phyloP scores from a whole-genome alignment of 2,329 filamentous ascomycete genomes.

The Arthrobotrys pseudoclavata region DNA sequence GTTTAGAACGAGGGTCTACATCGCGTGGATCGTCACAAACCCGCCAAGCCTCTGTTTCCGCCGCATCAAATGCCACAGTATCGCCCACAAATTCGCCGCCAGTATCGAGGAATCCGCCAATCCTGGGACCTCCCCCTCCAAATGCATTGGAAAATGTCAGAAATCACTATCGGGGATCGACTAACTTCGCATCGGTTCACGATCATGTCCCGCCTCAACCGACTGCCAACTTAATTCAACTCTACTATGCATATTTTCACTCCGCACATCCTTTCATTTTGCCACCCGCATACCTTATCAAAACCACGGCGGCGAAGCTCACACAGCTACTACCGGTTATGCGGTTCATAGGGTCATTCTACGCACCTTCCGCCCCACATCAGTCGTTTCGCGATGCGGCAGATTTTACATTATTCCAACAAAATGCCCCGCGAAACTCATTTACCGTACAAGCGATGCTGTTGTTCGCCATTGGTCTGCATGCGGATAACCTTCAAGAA shows the following conservation, averaged over 20 bases:
- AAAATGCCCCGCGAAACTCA: slow-evolving; percentile 70
- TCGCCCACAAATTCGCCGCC: slow-evolving; percentile 52
- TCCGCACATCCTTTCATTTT: slow-evolving; percentile 63
- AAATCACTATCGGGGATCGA: slow-evolving; percentile 61
- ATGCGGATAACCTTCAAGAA: slow-evolving; percentile 80
- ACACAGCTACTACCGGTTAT: slow-evolving; percentile 65
- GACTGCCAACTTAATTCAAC: slow-evolving; percentile 64
- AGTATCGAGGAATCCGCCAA: slow-evolving; percentile 37
- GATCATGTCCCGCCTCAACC: slow-evolving; percentile 61
- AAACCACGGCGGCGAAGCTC: slow-evolving; percentile 63
- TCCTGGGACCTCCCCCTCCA: slow-evolving; percentile 46
- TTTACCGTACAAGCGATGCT: slow-evolving; percentile 83
- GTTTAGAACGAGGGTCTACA: slow-evolving; percentile 51
- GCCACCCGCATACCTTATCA: slow-evolving; percentile 62
- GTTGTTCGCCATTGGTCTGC: slow-evolving; percentile 81
- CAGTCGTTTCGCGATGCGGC: slow-evolving; percentile 74
- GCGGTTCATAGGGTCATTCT: slow-evolving; percentile 66
- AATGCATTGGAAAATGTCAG: slow-evolving; percentile 61
- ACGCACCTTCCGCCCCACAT: slow-evolving; percentile 65
- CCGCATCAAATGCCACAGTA: slow-evolving; percentile 49
- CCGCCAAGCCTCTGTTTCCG: slow-evolving; percentile 54
- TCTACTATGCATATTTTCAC: slow-evolving; percentile 66
- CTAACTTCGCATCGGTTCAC: slow-evolving; percentile 61
- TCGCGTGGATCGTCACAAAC: slow-evolving; percentile 56
- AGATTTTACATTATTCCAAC: slow-evolving; percentile 69